Evolutionary conservation across 257 asterid genomes (phyloP), one percentile per base, ranked within the genome.

Genomic region (Capsicum pubescens): DNA sequence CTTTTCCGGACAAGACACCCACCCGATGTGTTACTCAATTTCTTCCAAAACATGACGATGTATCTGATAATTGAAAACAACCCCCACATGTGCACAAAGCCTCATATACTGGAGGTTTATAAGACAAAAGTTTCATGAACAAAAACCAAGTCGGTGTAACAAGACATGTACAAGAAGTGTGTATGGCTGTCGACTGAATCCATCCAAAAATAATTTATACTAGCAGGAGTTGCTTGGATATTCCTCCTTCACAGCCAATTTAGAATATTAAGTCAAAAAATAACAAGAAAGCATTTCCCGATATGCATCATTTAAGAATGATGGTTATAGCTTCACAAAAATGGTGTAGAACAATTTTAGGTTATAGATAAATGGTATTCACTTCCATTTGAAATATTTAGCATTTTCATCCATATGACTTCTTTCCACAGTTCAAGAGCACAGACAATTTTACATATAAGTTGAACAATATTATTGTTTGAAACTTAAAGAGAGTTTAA

Each of bases 321-420:
- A 21, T 21, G 26, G 61, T 13, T 13, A 52, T 13, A 52, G 1
- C 58, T 76, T 76, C 81, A 52, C 42, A 76, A 52, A 14, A 50
- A 7, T 76, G 81, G 81, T 7, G 0, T 6, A 48, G 59, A 48
- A 48, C 10, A 50, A 7, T 50, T 50, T 74, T 50, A 12, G 61
- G 60, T 54, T 14, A 74, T 50, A 19, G 61, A 21, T 74, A 21
- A 76, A 54, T 54, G 64, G 46, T 77, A 32, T 14, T 77, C 82
- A 14, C 82, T 54, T 77, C 64, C 64, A 52, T 77, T 14, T 77
- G 63, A 54, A 26, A 52, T 54, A 76, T 76, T 76, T 76, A 14
- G 50, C 15, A 0, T 54, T 26, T 8, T 54, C 60, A 74, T 54
- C 81, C 61, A 50, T 50, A 74, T 7, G 44, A 26, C 64, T 14